Evolutionary conservation across 2,329 filamentous ascomycete genomes (phyloP).

Genomic region (Lachnellula occidentalis): DNA sequence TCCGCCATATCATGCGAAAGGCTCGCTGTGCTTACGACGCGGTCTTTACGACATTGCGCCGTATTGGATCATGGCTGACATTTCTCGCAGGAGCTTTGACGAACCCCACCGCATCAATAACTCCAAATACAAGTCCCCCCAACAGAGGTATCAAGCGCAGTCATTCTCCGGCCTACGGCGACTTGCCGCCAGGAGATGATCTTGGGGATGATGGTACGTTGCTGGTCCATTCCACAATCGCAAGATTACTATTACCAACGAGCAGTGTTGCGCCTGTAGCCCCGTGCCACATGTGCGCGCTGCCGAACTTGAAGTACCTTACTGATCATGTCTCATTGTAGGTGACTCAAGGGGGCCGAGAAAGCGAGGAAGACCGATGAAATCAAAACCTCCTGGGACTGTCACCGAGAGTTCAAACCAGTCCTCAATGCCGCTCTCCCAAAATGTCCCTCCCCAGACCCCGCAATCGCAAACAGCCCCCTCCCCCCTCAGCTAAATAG

Average conservation of each 20-base stretch:
- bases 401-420: conserved; percentile 54
- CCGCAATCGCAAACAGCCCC: conserved; percentile 40
- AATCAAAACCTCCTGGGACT: conserved; percentile 37
- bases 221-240: conserved; percentile 17
- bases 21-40: conserved; percentile 18
- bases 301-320: conserved; percentile 12
- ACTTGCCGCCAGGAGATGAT: conserved; percentile 46
- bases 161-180: conserved; percentile 63
- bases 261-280: conserved; percentile 18
- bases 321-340: conserved; percentile 28
- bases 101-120: conserved; percentile 36
- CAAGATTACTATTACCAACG: conserved; percentile 4
- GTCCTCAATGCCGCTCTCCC: conserved; percentile 41
- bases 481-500: conserved; percentile 28
- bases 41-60: conserved; percentile 17
- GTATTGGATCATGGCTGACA: conserved; percentile 16
- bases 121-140: conserved; percentile 50
- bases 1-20: conserved; percentile 3
- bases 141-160: conserved; percentile 69
- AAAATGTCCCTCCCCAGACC: conserved; percentile 47
- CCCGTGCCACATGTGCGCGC: conserved; percentile 25
- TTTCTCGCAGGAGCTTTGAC: conserved; percentile 23
- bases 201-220: conserved; percentile 72
- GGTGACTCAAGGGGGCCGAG: conserved; percentile 36
- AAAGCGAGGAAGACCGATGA: conserved; percentile 34